phyloP scores from a whole-genome alignment of 1,284 basidiomycete genomes.

The Ceratobasidium sp. region DNA sequence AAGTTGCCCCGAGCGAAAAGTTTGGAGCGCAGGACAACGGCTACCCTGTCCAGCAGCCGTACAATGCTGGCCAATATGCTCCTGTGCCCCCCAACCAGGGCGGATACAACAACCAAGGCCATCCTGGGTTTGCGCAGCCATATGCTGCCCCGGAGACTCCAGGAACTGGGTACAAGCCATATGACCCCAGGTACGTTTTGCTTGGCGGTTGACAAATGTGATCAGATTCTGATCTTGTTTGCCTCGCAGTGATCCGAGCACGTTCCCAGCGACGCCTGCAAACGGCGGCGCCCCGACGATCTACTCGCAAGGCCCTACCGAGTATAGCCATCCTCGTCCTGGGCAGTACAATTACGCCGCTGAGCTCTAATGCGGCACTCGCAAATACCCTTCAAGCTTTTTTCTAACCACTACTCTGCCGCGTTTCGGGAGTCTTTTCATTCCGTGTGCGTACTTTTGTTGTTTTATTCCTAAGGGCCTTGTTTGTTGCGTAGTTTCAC shows the following conservation, averaged over 20 bases:
- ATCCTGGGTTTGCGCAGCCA: not conserved
- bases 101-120: not conserved
- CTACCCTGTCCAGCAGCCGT: constrained; percentile 35
- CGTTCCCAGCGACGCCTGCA: constrained; percentile 32
- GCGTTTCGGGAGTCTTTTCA: not conserved
- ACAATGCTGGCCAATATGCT: constrained; percentile 17
- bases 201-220: not conserved
- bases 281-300: constrained; percentile 2
- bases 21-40: constrained; percentile 1
- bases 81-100: constrained; percentile 13
- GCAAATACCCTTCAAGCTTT: not conserved
- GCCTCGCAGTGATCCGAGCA: constrained; percentile 33
- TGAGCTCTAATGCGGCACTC: constrained; percentile 23
- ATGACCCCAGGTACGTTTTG: constrained; percentile 36
- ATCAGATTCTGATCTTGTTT: not conserved
- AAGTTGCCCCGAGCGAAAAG: constrained; percentile 3
- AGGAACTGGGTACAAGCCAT: constrained; percentile 18
- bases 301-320: constrained; percentile 4
- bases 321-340: constrained; percentile 16
- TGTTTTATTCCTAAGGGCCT: constrained; percentile 5
- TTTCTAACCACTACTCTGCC: not conserved
- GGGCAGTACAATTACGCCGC: constrained; percentile 37
- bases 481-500: not conserved
- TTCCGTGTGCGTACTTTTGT: not conserved
- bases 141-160: constrained; percentile 26